Percentiles rank a stretch among this genome's conserved stretches.
These are phyloP conservation scores for Venturia effusa DNA, from an alignment of 2,329 filamentous ascomycete species.

Conservation along the genomic window DNA sequence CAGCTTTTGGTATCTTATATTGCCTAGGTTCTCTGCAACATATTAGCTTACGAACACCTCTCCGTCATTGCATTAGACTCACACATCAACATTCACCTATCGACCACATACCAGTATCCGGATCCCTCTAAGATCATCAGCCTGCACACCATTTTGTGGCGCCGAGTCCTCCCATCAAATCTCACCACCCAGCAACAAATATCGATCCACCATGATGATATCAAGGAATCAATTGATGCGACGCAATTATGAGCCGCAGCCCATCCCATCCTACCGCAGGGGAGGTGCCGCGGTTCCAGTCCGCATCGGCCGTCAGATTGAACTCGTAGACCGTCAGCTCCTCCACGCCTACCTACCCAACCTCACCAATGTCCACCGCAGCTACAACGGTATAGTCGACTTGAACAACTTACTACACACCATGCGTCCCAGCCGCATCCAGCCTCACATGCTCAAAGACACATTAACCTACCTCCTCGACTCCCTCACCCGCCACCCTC, in stretches of 20 bases:
- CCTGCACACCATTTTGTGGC: not conserved
- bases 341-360: slow-evolving; percentile 3
- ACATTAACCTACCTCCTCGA: not conserved
- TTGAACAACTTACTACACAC: not conserved
- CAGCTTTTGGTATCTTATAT: not conserved
- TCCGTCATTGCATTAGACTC: not conserved
- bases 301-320: not conserved
- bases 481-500: not conserved
- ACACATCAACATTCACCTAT: not conserved
- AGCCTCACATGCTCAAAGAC: not conserved
- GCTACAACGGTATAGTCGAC: slow-evolving; percentile 3
- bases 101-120: not conserved
- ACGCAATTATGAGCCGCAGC: not conserved
- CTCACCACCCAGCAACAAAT: not conserved
- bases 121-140: not conserved
- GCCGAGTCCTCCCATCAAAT: not conserved
- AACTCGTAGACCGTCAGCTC: not conserved
- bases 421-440: not conserved
- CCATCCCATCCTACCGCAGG: not conserved
- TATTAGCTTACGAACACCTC: not conserved
- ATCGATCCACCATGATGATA: not conserved
- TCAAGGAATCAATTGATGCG: not conserved
- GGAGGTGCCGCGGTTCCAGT: not conserved
- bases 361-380: not conserved
- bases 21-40: not conserved